Base-by-base conservation (phyloP, 2,329 filamentous ascomycete species). In the Clarireedia hainanense region DNA sequence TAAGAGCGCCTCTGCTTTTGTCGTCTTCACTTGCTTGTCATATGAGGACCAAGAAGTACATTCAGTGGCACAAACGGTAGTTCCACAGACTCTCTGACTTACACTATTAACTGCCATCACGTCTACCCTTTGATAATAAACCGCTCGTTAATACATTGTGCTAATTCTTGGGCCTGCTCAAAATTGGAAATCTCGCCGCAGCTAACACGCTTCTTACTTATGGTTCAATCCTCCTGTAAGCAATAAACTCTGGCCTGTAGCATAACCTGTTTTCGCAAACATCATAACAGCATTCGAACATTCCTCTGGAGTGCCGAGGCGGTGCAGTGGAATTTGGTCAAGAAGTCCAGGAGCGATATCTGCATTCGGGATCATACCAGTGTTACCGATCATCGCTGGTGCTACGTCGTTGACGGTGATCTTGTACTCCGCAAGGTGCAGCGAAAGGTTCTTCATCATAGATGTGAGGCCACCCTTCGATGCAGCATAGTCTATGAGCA, bases 351-450 rank as follows among this genome's bases (percentile, higher is more conserved):
- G 63, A 15, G 63, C 57, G 12, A 58, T 56, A 47, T 64, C 60
- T 5, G 61, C 53, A 72, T 57, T 39, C 7, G 70, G 69, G 57
- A 77, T 64, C 74, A 78, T 76, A 15, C 67, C 69, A 17, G 75
- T 76, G 14, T 69, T 68, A 37, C 74, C 69, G 56, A 77, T 74
- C 63, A 76, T 61, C 7, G 75, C 75, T 7, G 75, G 75, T 17
- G 75, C 75, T 14, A 77, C 70, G 37, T 73, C 74, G 61, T 78
- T 78, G 1, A 76, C 73, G 17, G 73, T 75, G 43, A 78, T 68
- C 12, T 74, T 75, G 49, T 72, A 72, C 56, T 67, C 69, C 6
- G 70, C 72, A 60, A 76, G 73, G 50, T 68, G 67, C 3, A 60
- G 62, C 1, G 73, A 72, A 23, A 78, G 61, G 68, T 75, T 77